Evolutionary conservation across 208 protist species (phyloP).

Genomic region (Hexamita inflata): DNA sequence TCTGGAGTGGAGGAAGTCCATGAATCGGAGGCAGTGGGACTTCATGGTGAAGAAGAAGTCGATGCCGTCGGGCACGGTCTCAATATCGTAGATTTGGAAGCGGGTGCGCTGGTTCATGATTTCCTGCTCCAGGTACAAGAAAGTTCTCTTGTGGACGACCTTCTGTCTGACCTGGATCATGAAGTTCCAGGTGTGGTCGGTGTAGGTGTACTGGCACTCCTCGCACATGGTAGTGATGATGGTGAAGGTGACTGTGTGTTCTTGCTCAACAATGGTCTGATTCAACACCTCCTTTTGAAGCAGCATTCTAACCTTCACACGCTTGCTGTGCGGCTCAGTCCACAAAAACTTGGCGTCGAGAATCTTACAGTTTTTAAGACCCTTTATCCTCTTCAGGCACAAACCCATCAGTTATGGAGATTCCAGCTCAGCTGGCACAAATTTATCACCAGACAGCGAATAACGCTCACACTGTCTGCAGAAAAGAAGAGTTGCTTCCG

Average conservation of each 20-base stretch:
- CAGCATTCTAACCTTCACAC: constrained; percentile 2
- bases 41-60: constrained; percentile 9
- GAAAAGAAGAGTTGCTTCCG: not conserved
- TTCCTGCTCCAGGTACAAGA: constrained; percentile 18
- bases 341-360: constrained; percentile 7
- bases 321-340: constrained; percentile 17
- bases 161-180: not conserved
- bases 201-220: constrained; percentile 17
- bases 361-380: not conserved
- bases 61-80: not conserved
- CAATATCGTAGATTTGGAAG: not conserved
- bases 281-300: constrained; percentile 2
- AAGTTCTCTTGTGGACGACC: constrained; percentile 12
- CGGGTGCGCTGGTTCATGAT: not conserved
- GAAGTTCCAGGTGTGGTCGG: constrained; percentile 10
- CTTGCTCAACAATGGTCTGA: not conserved
- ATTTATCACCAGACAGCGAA: not conserved
- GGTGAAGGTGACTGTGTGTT: constrained; percentile 7
- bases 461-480: constrained; percentile 4
- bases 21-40: not conserved
- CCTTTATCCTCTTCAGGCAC: constrained; percentile 20
- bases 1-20: constrained; percentile 12
- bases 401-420: constrained; percentile 14
- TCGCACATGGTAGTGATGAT: not conserved
- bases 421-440: constrained; percentile 1